Percentiles rank a stretch among this genome's conserved stretches.
Conservation (phyloP, 495 filamentous ascomycete genomes). For the Pyrenopolyporus hunteri region DNA sequence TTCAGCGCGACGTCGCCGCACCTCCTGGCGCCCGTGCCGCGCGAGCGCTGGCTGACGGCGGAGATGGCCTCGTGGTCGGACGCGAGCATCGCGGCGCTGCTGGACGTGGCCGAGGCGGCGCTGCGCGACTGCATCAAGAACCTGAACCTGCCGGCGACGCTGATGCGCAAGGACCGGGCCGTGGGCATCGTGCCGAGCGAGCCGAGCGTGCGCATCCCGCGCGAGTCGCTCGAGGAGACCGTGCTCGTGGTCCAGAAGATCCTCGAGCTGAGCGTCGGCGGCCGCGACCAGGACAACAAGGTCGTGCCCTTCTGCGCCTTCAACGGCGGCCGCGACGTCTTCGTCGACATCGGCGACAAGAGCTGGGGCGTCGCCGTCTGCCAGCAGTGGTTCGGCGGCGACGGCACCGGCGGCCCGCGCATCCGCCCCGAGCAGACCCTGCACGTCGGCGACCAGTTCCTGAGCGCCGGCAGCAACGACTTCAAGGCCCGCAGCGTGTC, state of each 20-base stretch:
- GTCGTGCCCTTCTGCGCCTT: slow-evolving; percentile 95
- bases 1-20: slow-evolving; percentile 63
- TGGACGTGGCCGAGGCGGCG: slow-evolving; percentile 85
- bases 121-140: slow-evolving; percentile 77
- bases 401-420: slow-evolving; percentile 22
- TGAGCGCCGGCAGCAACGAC: slow-evolving; percentile 94
- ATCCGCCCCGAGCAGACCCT: slow-evolving; percentile 65
- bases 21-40: slow-evolving; percentile 66
- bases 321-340: slow-evolving; percentile 96
- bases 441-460: slow-evolving; percentile 95
- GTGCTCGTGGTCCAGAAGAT: slow-evolving; percentile 93
- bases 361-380: slow-evolving; percentile 90
- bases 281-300: slow-evolving; percentile 42
- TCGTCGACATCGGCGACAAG: slow-evolving; percentile 99
- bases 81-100: slow-evolving; percentile 72
- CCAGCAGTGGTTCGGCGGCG: slow-evolving; percentile 81
- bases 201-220: slow-evolving; percentile 67
- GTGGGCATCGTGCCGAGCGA: slow-evolving; percentile 81
- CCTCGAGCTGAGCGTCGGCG: slow-evolving; percentile 72
- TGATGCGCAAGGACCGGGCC: slow-evolving; percentile 90
- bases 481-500: slow-evolving; percentile 81
- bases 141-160: slow-evolving; percentile 73
- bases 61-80: slow-evolving; percentile 90
- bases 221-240: slow-evolving; percentile 94
- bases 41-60: slow-evolving; percentile 77